Conservation (phyloP, 306 rosid species). For the Rubus parviflorus region DNA sequence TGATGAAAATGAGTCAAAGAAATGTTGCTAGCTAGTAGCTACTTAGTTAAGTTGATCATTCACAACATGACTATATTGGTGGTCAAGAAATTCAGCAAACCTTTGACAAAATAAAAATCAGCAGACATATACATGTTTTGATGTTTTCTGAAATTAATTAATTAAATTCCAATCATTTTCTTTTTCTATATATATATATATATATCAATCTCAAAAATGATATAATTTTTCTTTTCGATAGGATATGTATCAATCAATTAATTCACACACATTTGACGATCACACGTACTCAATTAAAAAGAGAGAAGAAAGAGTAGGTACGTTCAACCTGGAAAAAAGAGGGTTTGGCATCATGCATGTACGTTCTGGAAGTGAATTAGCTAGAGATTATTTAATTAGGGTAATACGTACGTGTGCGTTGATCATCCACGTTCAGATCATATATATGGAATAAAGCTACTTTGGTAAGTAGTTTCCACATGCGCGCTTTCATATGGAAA, state of each 20-base stretch:
- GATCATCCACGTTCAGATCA: not conserved
- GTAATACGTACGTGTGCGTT: not conserved
- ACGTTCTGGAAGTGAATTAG: not conserved
- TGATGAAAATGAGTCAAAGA: not conserved
- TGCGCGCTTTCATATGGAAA: no score
- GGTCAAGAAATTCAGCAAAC: conserved; percentile 1
- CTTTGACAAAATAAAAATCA: no score
- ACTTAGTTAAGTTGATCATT: not conserved
- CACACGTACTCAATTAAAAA: no score
- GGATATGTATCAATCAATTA: no score
- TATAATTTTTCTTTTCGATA: no score
- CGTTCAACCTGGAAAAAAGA: no score
- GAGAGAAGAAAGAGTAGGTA: no score
- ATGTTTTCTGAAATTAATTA: not conserved
- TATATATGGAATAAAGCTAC: not conserved
- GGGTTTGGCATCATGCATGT: not conserved
- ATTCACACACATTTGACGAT: no score
- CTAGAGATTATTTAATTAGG: not conserved
- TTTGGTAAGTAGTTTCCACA: not conserved
- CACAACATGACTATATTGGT: not conserved
- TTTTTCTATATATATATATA: no score
- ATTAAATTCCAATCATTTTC: not conserved
- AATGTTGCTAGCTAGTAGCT: not conserved
- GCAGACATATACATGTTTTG: not conserved
- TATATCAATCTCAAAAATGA: no score